phyloP scores from a whole-genome alignment of 164 flowering plant species.

The Paratinospora sagittata region DNA sequence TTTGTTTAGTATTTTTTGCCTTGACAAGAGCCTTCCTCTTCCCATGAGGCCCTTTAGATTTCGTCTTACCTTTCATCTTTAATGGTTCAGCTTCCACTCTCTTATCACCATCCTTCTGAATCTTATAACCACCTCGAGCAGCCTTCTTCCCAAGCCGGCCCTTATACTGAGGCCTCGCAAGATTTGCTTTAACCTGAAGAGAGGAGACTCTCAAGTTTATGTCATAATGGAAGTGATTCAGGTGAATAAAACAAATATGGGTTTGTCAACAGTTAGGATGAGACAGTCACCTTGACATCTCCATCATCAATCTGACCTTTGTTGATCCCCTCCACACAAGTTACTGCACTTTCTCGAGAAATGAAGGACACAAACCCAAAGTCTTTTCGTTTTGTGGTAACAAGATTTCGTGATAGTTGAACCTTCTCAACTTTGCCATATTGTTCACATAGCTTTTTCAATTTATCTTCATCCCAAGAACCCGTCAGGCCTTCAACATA shows the following conservation, averaged over 20 bases:
- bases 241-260: neutral
- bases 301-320: constrained; percentile 28
- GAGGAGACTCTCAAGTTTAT: constrained; percentile 2
- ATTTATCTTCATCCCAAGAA: constrained; percentile 37
- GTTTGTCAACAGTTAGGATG: neutral
- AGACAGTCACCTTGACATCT: constrained; percentile 25
- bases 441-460: constrained; percentile 30
- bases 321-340: constrained; percentile 37
- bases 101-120: constrained; percentile 18
- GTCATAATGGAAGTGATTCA: neutral
- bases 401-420: constrained; percentile 28
- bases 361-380: constrained; percentile 36
- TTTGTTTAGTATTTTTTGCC: constrained; percentile 16
- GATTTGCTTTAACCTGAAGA: constrained; percentile 34
- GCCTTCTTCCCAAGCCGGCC: constrained; percentile 32
- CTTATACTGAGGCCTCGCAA: constrained; percentile 34
- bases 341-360: constrained; percentile 39
- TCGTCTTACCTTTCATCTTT: constrained; percentile 18
- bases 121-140: constrained; percentile 33
- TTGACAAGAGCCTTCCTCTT: constrained; percentile 23
- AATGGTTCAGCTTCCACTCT: constrained; percentile 16
- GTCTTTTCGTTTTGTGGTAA: constrained; percentile 25
- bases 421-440: constrained; percentile 38
- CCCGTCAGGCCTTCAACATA: constrained; percentile 34
- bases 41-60: constrained; percentile 15